phyloP scores from a whole-genome alignment of 1,139 yeast species.

The Kluyveromyces marxianus region DNA sequence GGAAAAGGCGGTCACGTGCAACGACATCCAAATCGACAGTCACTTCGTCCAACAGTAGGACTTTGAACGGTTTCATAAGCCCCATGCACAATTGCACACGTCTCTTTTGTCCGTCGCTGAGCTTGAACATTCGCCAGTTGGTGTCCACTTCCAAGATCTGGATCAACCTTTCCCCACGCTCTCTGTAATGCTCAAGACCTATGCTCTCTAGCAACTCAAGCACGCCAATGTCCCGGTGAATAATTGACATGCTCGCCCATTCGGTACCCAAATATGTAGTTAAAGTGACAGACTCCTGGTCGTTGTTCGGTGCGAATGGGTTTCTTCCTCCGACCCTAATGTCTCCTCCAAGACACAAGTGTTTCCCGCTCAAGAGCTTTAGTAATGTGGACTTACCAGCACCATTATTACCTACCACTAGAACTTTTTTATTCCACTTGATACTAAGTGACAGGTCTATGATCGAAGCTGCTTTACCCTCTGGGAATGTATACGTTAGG shows the following conservation, averaged over 20 bases:
- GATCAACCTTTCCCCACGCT: slow-evolving; percentile 68
- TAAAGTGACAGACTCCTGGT: slow-evolving; percentile 36
- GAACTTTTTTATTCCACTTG: slow-evolving; percentile 65
- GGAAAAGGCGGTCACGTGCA: slow-evolving; percentile 67
- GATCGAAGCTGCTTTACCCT: slow-evolving; percentile 58
- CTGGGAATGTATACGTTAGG: slow-evolving; percentile 64
- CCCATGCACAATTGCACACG: slow-evolving; percentile 95
- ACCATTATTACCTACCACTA: slow-evolving; percentile 89
- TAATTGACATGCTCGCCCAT: slow-evolving; percentile 91
- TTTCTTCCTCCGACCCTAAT: slow-evolving; percentile 68
- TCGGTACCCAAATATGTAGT: slow-evolving; percentile 94
- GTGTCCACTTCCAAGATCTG: slow-evolving; percentile 77
- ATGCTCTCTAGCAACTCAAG: slow-evolving; percentile 67
- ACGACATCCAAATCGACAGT: slow-evolving; percentile 93
- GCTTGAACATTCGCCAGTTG: slow-evolving; percentile 84
- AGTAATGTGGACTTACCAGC: slow-evolving; percentile 93
- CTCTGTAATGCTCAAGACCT: slow-evolving; percentile 70
- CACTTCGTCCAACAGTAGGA: slow-evolving; percentile 82
- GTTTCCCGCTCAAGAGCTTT: slow-evolving; percentile 82
- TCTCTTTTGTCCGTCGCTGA: slow-evolving; percentile 92
- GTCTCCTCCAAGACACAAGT: slow-evolving; percentile 66
- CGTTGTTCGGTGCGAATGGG: slow-evolving; percentile 53
- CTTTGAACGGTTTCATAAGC: slow-evolving; percentile 78
- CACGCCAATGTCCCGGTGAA: slow-evolving; percentile 85
- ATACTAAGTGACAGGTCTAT: slow-evolving; percentile 52